Evolutionary conservation across 164 flowering plant genomes (phyloP).

Genomic region (Cinnamomum chago): DNA sequence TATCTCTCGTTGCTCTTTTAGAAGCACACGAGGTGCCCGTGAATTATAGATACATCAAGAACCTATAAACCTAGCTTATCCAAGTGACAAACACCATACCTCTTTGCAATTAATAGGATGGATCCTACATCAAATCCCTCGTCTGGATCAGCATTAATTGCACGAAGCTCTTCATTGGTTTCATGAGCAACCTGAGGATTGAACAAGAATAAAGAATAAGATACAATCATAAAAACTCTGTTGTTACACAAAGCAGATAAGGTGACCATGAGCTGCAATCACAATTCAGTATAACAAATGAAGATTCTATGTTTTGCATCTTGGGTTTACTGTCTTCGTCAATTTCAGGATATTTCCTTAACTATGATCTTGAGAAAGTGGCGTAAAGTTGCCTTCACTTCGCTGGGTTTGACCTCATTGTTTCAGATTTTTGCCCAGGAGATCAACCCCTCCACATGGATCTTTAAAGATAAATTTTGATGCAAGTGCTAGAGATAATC

Average conservation of each 20-base stretch:
- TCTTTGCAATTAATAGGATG: constrained; percentile 85
- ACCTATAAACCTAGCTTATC: constrained; percentile 25
- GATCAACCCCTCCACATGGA: too few relatives aligned
- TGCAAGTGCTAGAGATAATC: too few relatives aligned
- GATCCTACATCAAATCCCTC: constrained; percentile 92
- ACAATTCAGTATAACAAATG: neutral
- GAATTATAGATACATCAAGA: constrained; percentile 15
- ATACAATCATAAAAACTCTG: neutral
- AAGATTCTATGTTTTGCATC: constrained; percentile 53
- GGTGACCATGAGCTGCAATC: constrained; percentile 1
- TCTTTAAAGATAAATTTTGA: too few relatives aligned
- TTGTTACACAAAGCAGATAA: neutral
- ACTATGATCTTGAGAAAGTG: too few relatives aligned
- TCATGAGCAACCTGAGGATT: constrained; percentile 84
- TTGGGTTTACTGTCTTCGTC: constrained; percentile 94
- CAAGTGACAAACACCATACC: constrained; percentile 47
- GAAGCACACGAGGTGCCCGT: constrained; percentile 11
- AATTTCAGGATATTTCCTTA: neutral
- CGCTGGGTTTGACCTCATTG: too few relatives aligned
- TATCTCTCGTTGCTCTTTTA: constrained; percentile 4
- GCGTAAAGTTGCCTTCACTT: too few relatives aligned
- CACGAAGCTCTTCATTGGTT: constrained; percentile 92
- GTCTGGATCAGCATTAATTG: constrained; percentile 67
- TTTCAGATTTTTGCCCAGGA: too few relatives aligned
- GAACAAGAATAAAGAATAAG: neutral